Percentiles rank a stretch among this genome's conserved stretches.
Evolutionary conservation across 306 rosid species (phyloP).

Genomic region (Dryas octopetala): DNA sequence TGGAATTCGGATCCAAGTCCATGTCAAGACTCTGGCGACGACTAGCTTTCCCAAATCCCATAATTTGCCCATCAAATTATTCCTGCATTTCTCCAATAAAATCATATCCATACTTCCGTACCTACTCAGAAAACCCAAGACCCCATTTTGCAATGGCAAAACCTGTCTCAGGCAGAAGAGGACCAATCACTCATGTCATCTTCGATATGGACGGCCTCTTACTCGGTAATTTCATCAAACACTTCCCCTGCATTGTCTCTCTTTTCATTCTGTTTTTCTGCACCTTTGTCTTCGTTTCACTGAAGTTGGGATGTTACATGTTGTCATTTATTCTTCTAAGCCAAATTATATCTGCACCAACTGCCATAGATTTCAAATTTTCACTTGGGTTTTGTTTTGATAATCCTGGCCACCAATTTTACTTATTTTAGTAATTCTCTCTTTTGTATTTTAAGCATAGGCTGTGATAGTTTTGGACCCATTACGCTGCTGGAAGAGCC

Average conservation of each 20-base stretch:
- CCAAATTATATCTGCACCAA: too few relatives aligned
- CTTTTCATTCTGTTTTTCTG: neutral
- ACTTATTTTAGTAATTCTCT: neutral
- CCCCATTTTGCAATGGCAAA: conserved; percentile 43
- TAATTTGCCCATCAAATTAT: neutral
- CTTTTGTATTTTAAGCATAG: too few relatives aligned
- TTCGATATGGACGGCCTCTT: conserved; percentile 98
- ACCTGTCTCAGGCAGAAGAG: conserved; percentile 31
- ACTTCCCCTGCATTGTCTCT: neutral
- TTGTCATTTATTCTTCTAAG: too few relatives aligned
- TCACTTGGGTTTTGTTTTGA: neutral
- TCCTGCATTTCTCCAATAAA: neutral
- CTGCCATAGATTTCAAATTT: neutral
- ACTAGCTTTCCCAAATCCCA: neutral
- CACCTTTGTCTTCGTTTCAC: neutral
- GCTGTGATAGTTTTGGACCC: neutral
- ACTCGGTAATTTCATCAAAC: conserved; percentile 53
- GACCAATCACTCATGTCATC: conserved; percentile 58
- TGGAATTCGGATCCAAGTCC: neutral
- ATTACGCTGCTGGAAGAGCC: too few relatives aligned
- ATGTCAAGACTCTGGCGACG: conserved; percentile 6
- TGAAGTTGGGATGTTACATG: neutral
- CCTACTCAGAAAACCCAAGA: too few relatives aligned
- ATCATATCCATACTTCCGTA: too few relatives aligned
- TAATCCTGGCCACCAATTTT: neutral